Evolutionary conservation across 2,329 filamentous ascomycete genomes (phyloP), one percentile per base, ranked within the genome.

Genomic region (Penicillium concentricum): DNA sequence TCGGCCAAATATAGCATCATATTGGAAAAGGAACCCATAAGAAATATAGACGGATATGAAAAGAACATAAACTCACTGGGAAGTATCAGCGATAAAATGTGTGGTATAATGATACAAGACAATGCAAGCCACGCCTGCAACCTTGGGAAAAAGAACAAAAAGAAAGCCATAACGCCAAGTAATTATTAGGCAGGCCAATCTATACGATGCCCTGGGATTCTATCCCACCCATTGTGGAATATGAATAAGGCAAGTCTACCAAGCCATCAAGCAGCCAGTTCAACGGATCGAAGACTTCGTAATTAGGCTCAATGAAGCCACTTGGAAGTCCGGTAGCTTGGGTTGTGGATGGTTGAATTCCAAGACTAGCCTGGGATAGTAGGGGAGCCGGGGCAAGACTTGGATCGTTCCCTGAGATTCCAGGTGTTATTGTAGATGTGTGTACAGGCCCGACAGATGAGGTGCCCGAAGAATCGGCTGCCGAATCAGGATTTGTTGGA

Each of bases 261-360:
- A 93, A 80, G 15, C 90, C 90, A 72, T 97, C 92, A 58, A 97
- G 79, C 80, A 96, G 91, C 92, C 92, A 97, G 72, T 93, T 91
- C 67, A 96, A 82, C 1, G 92, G 91, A 74, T 96, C 92, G 69
- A 96, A 96, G 60, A 95, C 91, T 72, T 96, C 90, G 72, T 92
- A 92, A 66, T 86, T 88, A 10, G 85, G 84, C 54, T 89, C 83
- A 62, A 84, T 82, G 61, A 90, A 88, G 64, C 82, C 81, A 60
- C 74, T 76, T 1, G 74, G 72, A 4, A 76, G 60, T 6, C 62
- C 65, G 6, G 57, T 61, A 5, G 70, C 60, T 3, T 61, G 67
- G 12, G 51, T 63, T 22, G 70, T n/a, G 16, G 52, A 57, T 37
- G 62, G 44, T 39, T 69, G 64, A 16, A 72, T 62, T 2, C 69